These are phyloP conservation scores for Nitzschia inconspicua DNA, from an alignment of 108 stramenopile species.

Conservation along the genomic window DNA sequence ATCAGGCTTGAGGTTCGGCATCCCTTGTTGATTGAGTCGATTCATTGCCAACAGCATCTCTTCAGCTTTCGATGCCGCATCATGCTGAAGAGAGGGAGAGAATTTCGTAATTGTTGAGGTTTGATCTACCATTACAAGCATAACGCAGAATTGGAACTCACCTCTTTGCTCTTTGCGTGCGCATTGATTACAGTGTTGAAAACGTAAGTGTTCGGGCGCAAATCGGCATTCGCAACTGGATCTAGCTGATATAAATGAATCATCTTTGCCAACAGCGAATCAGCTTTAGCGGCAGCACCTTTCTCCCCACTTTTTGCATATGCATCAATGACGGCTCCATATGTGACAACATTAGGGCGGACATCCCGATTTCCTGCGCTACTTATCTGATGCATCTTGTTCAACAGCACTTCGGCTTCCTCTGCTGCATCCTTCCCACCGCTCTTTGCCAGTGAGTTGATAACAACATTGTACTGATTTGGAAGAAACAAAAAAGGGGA, in stretches of 20 bases:
- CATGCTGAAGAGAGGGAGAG: constrained; percentile 18
- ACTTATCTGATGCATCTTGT: constrained; percentile 73
- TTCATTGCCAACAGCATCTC: constrained; percentile 86
- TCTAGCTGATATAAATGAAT: constrained; percentile 73
- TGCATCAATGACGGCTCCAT: constrained; percentile 85
- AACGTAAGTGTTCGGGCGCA: constrained; percentile 79
- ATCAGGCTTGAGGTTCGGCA: constrained; percentile 81
- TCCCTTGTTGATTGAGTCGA: constrained; percentile 62
- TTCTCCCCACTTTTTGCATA: constrained; percentile 77
- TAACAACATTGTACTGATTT: constrained; percentile 71
- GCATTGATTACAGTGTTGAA: constrained; percentile 59
- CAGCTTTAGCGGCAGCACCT: constrained; percentile 76
- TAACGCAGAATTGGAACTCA: not conserved
- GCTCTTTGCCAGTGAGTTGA: constrained; percentile 83
- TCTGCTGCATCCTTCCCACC: constrained; percentile 70
- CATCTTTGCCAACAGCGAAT: constrained; percentile 74
- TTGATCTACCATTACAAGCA: not conserved
- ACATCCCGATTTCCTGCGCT: constrained; percentile 69
- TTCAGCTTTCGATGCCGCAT: constrained; percentile 81
- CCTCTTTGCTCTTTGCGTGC: constrained; percentile 19
- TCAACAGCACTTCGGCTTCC: constrained; percentile 71
- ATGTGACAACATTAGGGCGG: constrained; percentile 81
- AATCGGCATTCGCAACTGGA: constrained; percentile 60
- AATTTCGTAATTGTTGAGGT: not conserved
- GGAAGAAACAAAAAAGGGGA: not conserved